These are phyloP conservation scores for Stentor coeruleus DNA, from an alignment of 73 alveolate species.

Conservation along the genomic window DNA sequence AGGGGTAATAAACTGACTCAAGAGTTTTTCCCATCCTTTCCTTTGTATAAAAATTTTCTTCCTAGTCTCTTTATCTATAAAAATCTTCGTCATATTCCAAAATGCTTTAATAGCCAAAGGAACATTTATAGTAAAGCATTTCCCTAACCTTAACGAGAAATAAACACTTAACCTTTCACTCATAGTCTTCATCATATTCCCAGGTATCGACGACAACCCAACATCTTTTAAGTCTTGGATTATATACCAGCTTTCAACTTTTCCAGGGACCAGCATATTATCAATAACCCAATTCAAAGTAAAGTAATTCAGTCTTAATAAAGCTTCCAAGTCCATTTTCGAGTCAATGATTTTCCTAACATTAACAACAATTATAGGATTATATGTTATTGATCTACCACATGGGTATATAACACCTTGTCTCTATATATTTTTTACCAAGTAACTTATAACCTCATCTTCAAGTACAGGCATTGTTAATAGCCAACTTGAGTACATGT, in stretches of 20 bases:
- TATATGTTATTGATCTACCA: slow-evolving; percentile 30
- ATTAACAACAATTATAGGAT: slow-evolving; percentile 44
- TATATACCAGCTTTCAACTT: slow-evolving; percentile 54
- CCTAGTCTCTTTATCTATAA: slow-evolving; percentile 40
- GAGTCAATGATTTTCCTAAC: slow-evolving; percentile 34
- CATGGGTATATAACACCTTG: slow-evolving; percentile 43
- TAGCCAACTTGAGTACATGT: neutral
- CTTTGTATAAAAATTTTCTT: slow-evolving; percentile 41
- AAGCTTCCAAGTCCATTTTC: neutral
- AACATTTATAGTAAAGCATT: slow-evolving; percentile 35
- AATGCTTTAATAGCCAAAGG: slow-evolving; percentile 40
- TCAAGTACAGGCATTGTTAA: slow-evolving; percentile 4
- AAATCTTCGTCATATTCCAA: slow-evolving; percentile 30
- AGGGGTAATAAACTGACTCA: slow-evolving; percentile 26
- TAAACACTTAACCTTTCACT: slow-evolving; percentile 27
- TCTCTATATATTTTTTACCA: slow-evolving; percentile 13
- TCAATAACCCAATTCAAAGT: slow-evolving; percentile 33
- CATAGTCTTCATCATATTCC: slow-evolving; percentile 23
- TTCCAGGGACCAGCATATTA: slow-evolving; percentile 41
- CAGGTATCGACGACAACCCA: slow-evolving; percentile 46
- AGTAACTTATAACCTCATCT: slow-evolving; percentile 3
- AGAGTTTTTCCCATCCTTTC: slow-evolving; percentile 29
- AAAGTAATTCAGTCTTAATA: neutral
- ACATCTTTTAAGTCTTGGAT: slow-evolving; percentile 50
- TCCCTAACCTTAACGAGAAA: slow-evolving; percentile 48